Evolutionary conservation across 208 protist genomes (phyloP).

Genomic region (Trypanosoma scelopori): DNA sequence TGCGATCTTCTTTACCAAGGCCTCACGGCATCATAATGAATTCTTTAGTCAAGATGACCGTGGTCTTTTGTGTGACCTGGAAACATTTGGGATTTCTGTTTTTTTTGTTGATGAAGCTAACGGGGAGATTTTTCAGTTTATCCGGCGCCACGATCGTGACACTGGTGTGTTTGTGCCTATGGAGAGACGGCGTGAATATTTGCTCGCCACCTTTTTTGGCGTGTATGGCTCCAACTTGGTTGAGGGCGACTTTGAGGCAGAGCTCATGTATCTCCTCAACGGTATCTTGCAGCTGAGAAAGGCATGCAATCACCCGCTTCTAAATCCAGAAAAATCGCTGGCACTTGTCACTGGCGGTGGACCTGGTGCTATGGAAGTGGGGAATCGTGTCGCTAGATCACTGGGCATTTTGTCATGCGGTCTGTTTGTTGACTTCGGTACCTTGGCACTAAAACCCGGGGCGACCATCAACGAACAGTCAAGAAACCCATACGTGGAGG

Average conservation of each 20-base stretch:
- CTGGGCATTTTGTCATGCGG: slow-evolving; percentile 91
- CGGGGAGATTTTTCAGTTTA: slow-evolving; percentile 87
- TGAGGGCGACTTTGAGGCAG: slow-evolving; percentile 90
- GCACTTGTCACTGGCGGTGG: slow-evolving; percentile 92
- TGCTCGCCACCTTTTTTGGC: slow-evolving; percentile 88
- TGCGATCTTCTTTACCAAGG: slow-evolving; percentile 84
- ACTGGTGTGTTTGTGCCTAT: slow-evolving; percentile 86
- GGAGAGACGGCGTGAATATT: slow-evolving; percentile 84
- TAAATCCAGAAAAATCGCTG: slow-evolving; percentile 76
- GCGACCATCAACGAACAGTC: slow-evolving; percentile 93
- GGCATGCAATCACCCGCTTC: slow-evolving; percentile 61
- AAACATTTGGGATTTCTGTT: slow-evolving; percentile 86
- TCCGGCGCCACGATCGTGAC: slow-evolving; percentile 76
- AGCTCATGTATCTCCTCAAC: slow-evolving; percentile 82
- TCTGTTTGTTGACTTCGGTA: slow-evolving; percentile 91
- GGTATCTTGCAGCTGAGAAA: slow-evolving; percentile 78
- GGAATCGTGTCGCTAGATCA: slow-evolving; percentile 90
- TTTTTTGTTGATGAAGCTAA: slow-evolving; percentile 83
- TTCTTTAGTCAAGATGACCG: slow-evolving; percentile 93
- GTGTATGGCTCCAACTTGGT: slow-evolving; percentile 93
- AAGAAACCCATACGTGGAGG: slow-evolving; percentile 89
- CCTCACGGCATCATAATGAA: slow-evolving; percentile 71
- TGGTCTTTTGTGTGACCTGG: slow-evolving; percentile 84
- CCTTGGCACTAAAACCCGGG: slow-evolving; percentile 74
- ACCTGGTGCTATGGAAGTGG: slow-evolving; percentile 93